Conservation (phyloP, 345 rosid genomes). For the Heritiera fomes region DNA sequence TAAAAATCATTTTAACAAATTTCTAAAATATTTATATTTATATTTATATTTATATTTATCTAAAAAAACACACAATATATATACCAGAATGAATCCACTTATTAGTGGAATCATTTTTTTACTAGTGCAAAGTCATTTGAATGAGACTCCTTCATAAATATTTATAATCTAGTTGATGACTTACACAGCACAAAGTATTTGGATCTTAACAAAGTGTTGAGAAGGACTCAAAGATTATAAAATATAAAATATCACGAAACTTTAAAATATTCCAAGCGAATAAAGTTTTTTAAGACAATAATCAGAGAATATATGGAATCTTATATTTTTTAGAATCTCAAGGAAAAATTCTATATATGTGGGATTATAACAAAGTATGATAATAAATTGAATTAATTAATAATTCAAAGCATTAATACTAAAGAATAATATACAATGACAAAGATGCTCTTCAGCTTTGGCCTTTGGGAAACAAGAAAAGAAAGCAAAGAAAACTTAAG, state of each 20-base stretch:
- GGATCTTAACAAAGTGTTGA: not conserved
- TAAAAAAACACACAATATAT: too few relatives aligned
- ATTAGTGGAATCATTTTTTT: not conserved
- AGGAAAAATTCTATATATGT: not conserved
- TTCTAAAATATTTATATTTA: not conserved
- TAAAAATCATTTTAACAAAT: too few relatives aligned
- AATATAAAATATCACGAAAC: not conserved
- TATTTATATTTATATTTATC: too few relatives aligned
- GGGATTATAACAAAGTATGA: not conserved
- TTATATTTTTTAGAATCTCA: not conserved
- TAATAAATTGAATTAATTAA: not conserved
- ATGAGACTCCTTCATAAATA: not conserved
- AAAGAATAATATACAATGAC: too few relatives aligned
- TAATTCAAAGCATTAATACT: too few relatives aligned
- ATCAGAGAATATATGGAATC: not conserved
- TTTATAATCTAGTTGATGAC: not conserved
- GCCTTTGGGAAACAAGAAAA: too few relatives aligned
- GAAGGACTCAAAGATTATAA: not conserved
- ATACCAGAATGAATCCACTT: not conserved
- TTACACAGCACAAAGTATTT: not conserved
- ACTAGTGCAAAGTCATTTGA: not conserved
- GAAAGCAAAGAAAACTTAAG: too few relatives aligned
- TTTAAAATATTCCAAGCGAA: not conserved
- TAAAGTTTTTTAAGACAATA: not conserved
- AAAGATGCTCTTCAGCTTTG: too few relatives aligned